Conservation (phyloP, 129 eudicot genomes). For the sunflower (Helianthus annuus) region DNA sequence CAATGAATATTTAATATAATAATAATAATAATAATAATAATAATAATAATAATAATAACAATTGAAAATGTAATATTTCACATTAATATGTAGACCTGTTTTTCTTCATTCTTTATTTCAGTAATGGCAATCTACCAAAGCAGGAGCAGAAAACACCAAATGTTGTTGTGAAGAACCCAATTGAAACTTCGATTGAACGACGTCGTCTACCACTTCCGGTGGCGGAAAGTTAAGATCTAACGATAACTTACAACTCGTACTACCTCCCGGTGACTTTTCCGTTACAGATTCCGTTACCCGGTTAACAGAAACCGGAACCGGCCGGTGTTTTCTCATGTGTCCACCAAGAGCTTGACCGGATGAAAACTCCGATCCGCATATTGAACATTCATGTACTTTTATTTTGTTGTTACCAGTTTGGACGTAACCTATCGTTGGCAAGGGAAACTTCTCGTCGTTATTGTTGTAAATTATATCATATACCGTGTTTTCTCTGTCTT, state of each 20-base stretch:
- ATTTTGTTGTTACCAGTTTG: neutral
- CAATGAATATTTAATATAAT: conserved; percentile 20
- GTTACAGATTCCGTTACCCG: neutral
- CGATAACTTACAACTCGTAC: conserved; percentile 30
- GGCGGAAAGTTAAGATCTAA: conserved; percentile 95
- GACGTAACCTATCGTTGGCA: neutral
- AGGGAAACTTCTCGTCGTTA: too few relatives aligned
- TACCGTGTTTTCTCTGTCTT: conserved; percentile 24
- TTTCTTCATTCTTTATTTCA: conserved; percentile 25
- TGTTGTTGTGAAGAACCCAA: conserved; percentile 31
- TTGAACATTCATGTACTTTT: neutral
- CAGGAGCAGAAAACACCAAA: conserved; percentile 53
- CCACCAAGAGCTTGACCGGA: conserved; percentile 98
- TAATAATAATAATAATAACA: conserved; percentile 22
- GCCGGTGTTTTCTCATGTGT: conserved; percentile 86
- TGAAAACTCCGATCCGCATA: neutral
- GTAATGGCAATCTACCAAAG: conserved; percentile 77
- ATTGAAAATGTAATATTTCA: conserved; percentile 39
- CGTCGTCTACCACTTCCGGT: conserved; percentile 57
- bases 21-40: too few relatives aligned
- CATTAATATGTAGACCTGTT: conserved; percentile 24
- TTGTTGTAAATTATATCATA: neutral
- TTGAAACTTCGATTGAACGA: conserved; percentile 35
- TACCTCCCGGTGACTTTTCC: conserved; percentile 24
- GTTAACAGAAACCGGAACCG: conserved; percentile 27